Evolutionary conservation across 345 rosid genomes (phyloP), one percentile per base, ranked within the genome.

Genomic region (Combretum micranthum): DNA sequence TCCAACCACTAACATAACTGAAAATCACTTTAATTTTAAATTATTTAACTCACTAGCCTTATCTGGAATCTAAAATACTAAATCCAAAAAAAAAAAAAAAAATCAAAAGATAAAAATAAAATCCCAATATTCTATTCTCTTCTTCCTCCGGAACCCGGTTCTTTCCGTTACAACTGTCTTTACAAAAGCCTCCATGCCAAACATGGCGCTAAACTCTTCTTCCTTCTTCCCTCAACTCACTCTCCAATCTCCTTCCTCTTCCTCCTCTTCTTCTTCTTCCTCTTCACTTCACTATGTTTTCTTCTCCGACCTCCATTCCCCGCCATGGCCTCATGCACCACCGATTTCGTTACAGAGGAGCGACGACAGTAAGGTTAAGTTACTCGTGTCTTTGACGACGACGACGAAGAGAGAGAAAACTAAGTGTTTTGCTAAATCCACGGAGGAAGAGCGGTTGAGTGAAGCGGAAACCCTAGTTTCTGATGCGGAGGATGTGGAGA

Each of bases 381-480:
- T 78, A 2, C 70, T 77, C 13, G 59, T 76, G 0, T 50, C 68
- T 0, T 77, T 60, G 56, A 44, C 59, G 25, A n/a, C n/a, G n/a
- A n/a, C n/a, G n/a, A n/a, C 65, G 12, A 63, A 72, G 56, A 75
- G 70, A 66, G 63, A 72, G 56, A 77, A 69, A 66, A 71, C 70
- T 15, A 67, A 71, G 55, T 86, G 87, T 54, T 68, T 71, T 21
- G 72, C 88, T 2, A 77, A 80, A 20, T 76, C 96, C 12, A 62
- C 81, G 0, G 78, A 83, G 52, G 82, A 82, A 26, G 82, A 83
- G 39, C 63, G 66, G 43, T 65, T 66, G 75, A 80, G 59, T 47
- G 82, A 78, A 23, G 43, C 79, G 62, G 89, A 80, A 44, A 48
- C 64, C 48, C 60, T 75, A 26, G 57, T 69, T 42, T 66, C 69